Evolutionary conservation across 768 basidiomycete genomes (phyloP).

Genomic region (Candolleomyces eurysporus): DNA sequence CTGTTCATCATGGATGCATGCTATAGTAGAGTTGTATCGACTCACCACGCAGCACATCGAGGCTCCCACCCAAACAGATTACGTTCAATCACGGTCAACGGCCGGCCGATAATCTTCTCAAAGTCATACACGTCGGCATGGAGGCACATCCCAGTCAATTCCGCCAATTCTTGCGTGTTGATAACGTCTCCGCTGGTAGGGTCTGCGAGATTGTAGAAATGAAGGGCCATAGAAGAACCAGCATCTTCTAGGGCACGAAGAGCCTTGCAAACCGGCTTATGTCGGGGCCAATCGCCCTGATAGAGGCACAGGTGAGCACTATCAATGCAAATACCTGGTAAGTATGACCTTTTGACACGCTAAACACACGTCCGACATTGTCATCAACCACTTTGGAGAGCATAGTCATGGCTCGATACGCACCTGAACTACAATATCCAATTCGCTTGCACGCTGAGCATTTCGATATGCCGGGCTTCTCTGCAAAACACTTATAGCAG

Average conservation of each 20-base stretch:
- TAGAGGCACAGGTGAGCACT: background rate
- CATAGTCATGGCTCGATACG: background rate
- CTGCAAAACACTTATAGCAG: conserved; percentile 30
- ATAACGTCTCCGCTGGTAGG: conserved; percentile 10
- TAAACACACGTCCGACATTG: conserved; percentile 6
- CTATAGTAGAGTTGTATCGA: background rate
- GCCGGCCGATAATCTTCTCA: conserved; percentile 13
- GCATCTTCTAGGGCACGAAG: conserved; percentile 20
- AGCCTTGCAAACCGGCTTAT: conserved; percentile 33
- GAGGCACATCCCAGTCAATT: conserved; percentile 9
- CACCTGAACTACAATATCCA: conserved; percentile 30
- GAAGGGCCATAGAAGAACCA: conserved; percentile 10
- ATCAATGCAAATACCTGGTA: background rate
- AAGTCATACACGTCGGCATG: conserved; percentile 10
- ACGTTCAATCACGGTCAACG: conserved; percentile 18
- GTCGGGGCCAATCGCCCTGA: conserved; percentile 28
- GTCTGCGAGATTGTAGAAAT: conserved; percentile 11
- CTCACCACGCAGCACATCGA: conserved; percentile 29
- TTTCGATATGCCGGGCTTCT: conserved; percentile 18
- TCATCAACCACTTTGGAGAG: no score
- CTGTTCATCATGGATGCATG: background rate
- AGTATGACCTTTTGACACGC: conserved; percentile 29
- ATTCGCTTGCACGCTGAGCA: conserved; percentile 31
- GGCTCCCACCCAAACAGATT: conserved; percentile 28
- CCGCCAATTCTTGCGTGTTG: conserved; percentile 15